Percentiles rank a stretch among this genome's conserved stretches.
Evolutionary conservation across 2,329 filamentous ascomycete genomes (phyloP).

Genomic region (Diaporthe australafricana): DNA sequence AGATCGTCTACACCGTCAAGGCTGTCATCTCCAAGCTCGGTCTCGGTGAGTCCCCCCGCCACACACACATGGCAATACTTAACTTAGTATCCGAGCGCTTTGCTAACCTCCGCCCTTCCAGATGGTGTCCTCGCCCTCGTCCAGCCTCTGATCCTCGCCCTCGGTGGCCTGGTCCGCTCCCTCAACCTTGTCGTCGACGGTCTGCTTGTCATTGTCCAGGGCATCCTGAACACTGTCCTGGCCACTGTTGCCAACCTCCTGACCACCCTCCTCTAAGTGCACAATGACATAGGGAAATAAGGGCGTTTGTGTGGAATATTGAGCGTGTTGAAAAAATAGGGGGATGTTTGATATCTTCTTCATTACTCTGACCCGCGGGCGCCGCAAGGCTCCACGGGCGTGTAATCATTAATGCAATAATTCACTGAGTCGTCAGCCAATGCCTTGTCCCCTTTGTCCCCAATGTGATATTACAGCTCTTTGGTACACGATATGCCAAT

Average conservation of each 20-base stretch:
- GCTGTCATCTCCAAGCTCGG: constrained; percentile 44
- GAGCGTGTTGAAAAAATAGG: constrained; percentile 22
- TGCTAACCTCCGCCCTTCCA: constrained; percentile 20
- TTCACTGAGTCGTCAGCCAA: constrained; percentile 13
- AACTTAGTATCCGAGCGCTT: not conserved
- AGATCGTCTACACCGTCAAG: constrained; percentile 44
- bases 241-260: constrained; percentile 39
- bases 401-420: constrained; percentile 28
- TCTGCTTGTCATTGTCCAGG: constrained; percentile 41
- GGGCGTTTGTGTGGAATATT: constrained; percentile 13
- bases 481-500: not conserved
- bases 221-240: constrained; percentile 40
- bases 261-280: constrained; percentile 37
- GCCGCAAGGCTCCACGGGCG: not conserved
- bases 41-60: constrained; percentile 39
- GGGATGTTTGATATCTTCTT: constrained; percentile 22
- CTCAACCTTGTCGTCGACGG: constrained; percentile 43
- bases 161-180: constrained; percentile 41
- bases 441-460: not conserved
- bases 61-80: not conserved
- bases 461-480: not conserved
- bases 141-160: constrained; percentile 42
- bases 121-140: constrained; percentile 39
- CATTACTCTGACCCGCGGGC: constrained; percentile 3
- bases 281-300: not conserved